A percentile compares a stretch with the other conserved stretches of the same genome.
Conservation (phyloP, 225 moss, liverwort and hornwort species). For the Pseudisothecium myosuroides region DNA sequence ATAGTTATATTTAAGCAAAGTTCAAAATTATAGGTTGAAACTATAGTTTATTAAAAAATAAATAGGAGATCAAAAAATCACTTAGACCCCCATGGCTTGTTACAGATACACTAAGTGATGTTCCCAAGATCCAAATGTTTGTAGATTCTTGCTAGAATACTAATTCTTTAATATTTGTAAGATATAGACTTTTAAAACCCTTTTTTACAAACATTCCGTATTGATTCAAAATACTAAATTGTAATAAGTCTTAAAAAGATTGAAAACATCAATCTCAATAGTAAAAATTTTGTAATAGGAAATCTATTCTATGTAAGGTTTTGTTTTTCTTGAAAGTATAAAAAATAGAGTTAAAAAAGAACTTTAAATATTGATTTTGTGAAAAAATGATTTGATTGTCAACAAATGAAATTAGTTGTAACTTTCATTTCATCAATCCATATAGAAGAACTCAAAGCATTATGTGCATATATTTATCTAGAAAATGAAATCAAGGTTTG, state of each 20-base stretch:
- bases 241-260: neutral
- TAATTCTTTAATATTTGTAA: neutral
- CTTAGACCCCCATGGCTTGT: rapidly evolving
- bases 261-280: neutral
- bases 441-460: neutral
- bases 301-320: neutral
- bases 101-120: neutral
- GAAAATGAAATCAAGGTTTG: neutral
- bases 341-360: neutral
- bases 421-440: neutral
- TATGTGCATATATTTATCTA: neutral
- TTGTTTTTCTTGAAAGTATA: neutral
- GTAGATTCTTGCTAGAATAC: neutral
- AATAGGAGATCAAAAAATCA: neutral
- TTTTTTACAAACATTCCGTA: no score
- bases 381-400: neutral
- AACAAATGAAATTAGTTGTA: neutral
- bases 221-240: neutral
- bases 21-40: neutral
- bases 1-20: neutral
- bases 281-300: neutral
- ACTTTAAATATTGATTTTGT: no score
- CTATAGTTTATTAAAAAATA: neutral
- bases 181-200: no score
- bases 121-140: neutral